Conservation (phyloP, 768 basidiomycete species). For the Ramaria rubella region DNA sequence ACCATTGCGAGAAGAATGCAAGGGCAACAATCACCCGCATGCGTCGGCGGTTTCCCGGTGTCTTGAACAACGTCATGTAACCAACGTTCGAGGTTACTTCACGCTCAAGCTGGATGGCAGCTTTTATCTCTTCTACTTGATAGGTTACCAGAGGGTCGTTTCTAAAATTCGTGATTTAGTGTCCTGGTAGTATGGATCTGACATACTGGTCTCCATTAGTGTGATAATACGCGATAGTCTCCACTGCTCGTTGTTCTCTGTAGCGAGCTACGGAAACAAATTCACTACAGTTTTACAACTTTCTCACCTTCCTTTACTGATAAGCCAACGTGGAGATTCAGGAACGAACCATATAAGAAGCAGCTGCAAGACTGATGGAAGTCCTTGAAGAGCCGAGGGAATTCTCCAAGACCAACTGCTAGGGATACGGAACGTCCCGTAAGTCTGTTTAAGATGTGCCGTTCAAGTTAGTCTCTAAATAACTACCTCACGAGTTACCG, state of each 20-base stretch:
- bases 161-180: constrained; percentile 20
- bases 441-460: constrained; percentile 42
- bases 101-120: constrained; percentile 64
- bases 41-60: constrained; percentile 66
- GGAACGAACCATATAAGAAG: constrained; percentile 61
- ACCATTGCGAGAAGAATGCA: constrained; percentile 84
- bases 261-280: constrained; percentile 58
- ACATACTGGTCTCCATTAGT: constrained; percentile 61
- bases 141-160: constrained; percentile 63
- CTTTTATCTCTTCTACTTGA: constrained; percentile 77
- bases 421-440: constrained; percentile 65
- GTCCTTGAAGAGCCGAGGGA: constrained; percentile 64
- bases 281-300: too few relatives aligned
- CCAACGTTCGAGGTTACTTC: constrained; percentile 51
- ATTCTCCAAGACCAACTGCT: constrained; percentile 79
- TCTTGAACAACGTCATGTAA: constrained; percentile 63
- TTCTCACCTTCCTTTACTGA: constrained; percentile 80
- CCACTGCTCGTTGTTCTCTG: too few relatives aligned
- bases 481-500: not conserved
- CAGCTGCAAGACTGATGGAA: constrained; percentile 65
- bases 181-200: not conserved
- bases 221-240: constrained; percentile 76
- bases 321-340: constrained; percentile 80
- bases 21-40: constrained; percentile 71
- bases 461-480: too few relatives aligned